A percentile compares a stretch with the other conserved stretches of the same genome.
These are phyloP conservation scores for Lachnellula cervina DNA, from an alignment of 2,329 filamentous ascomycete genomes.

Conservation along the genomic window DNA sequence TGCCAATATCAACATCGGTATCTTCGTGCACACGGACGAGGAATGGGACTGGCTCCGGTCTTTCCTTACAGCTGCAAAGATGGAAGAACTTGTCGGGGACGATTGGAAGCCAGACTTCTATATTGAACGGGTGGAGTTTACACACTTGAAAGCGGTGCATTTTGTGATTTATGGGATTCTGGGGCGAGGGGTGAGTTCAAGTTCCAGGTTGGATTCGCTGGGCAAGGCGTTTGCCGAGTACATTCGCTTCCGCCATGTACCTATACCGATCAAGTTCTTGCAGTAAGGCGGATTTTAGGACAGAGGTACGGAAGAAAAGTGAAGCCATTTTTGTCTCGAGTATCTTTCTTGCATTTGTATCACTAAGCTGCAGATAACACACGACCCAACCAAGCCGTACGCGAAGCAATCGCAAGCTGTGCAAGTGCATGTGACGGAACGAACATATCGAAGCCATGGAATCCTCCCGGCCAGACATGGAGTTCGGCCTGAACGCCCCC, in stretches of 20 bases:
- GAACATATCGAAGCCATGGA: conserved; percentile 1
- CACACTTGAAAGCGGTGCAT: conserved; percentile 16
- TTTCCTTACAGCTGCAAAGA: conserved; percentile 19
- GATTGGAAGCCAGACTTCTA: conserved; percentile 28
- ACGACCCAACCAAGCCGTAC: too few relatives aligned
- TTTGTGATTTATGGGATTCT: conserved; percentile 35
- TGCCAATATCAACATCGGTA: conserved; percentile 35
- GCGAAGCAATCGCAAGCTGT: too few relatives aligned
- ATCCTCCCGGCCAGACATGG: conserved; percentile 10
- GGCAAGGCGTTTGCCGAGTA: conserved; percentile 11
- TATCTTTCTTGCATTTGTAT: too few relatives aligned
- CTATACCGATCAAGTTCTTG: too few relatives aligned
- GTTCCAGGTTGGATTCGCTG: conserved; percentile 16
- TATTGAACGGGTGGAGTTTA: conserved; percentile 22
- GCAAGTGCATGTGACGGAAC: too few relatives aligned
- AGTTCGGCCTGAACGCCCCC: conserved; percentile 7
- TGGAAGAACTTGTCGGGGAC: conserved; percentile 24
- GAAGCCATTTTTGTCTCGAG: too few relatives aligned
- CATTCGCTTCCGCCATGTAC: too few relatives aligned
- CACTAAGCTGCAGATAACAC: too few relatives aligned
- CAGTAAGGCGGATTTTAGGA: too few relatives aligned
- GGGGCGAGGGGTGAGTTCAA: conserved; percentile 28
- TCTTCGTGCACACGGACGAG: conserved; percentile 36
- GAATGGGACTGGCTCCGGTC: conserved; percentile 37
- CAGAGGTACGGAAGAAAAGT: too few relatives aligned